Conservation (phyloP, 768 basidiomycete species). For the Pisolithus marmoratus region DNA sequence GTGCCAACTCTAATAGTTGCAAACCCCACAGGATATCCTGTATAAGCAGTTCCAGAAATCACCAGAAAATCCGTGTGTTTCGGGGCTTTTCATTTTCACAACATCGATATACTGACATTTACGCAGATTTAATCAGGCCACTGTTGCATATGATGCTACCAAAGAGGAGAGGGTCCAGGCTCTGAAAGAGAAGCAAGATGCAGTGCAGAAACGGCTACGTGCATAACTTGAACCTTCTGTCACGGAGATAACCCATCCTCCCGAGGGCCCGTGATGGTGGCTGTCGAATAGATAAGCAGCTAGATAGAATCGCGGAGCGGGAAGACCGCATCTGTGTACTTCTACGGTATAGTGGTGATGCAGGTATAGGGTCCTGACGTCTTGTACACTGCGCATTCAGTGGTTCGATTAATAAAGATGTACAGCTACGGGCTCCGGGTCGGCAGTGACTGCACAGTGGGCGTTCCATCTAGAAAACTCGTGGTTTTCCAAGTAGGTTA, state of each 20-base stretch:
- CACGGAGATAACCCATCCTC: neutral
- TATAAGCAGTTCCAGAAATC: constrained; percentile 96
- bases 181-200: constrained; percentile 60
- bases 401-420: too few relatives aligned
- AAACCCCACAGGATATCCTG: constrained; percentile 58
- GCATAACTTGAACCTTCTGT: constrained; percentile 15
- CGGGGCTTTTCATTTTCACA: neutral
- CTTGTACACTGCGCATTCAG: too few relatives aligned
- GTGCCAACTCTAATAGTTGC: constrained; percentile 2
- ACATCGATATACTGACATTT: constrained; percentile 3
- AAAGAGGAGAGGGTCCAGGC: constrained; percentile 83
- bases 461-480: too few relatives aligned
- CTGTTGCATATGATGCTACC: constrained; percentile 74
- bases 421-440: too few relatives aligned
- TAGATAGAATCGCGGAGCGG: too few relatives aligned
- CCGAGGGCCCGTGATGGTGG: too few relatives aligned
- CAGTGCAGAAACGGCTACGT: constrained; percentile 62
- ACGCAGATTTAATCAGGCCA: constrained; percentile 76
- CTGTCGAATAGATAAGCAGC: too few relatives aligned
- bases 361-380: too few relatives aligned
- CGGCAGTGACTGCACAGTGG: too few relatives aligned
- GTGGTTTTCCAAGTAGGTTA: too few relatives aligned
- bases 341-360: too few relatives aligned
- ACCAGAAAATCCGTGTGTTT: constrained; percentile 84
- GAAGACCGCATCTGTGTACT: too few relatives aligned